These are phyloP conservation scores for Solanum hybrid DNA, from an alignment of 305 asterid genomes.

Conservation along the genomic window DNA sequence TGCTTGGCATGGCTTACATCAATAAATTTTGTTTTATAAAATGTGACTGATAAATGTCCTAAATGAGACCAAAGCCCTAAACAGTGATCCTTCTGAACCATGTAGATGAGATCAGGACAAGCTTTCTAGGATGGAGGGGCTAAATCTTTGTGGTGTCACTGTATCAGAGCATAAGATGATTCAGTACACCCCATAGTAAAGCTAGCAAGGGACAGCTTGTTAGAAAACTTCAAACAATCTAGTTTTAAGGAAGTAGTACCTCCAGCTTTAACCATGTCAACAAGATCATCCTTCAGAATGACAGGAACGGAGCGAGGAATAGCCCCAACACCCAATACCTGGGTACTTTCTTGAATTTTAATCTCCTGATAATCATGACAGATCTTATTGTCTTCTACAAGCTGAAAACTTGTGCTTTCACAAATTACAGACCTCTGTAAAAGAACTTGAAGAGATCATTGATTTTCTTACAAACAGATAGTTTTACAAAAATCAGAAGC, in stretches of 20 bases:
- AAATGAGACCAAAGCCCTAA: not conserved
- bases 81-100: not conserved
- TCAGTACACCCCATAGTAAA: not conserved
- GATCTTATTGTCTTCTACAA: conserved; percentile 62
- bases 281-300: conserved; percentile 91
- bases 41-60: not conserved
- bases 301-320: conserved; percentile 92
- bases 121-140: not conserved
- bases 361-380: conserved; percentile 98
- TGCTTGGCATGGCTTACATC: not conserved
- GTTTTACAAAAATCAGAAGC: not conserved
- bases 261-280: conserved; percentile 95
- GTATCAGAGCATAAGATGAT: conserved; percentile 1
- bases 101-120: not conserved
- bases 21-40: not conserved
- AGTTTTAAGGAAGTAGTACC: conserved; percentile 32
- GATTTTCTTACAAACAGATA: not conserved
- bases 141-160: not conserved
- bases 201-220: not conserved
- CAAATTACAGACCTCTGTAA: conserved; percentile 32
- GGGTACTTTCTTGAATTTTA: conserved; percentile 92
- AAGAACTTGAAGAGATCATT: conserved; percentile 2
- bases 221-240: not conserved
- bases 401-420: conserved; percentile 78
- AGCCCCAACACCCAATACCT: conserved; percentile 92